phyloP scores from a whole-genome alignment of 2,329 filamentous ascomycete species.

The Balansia obtecta region DNA sequence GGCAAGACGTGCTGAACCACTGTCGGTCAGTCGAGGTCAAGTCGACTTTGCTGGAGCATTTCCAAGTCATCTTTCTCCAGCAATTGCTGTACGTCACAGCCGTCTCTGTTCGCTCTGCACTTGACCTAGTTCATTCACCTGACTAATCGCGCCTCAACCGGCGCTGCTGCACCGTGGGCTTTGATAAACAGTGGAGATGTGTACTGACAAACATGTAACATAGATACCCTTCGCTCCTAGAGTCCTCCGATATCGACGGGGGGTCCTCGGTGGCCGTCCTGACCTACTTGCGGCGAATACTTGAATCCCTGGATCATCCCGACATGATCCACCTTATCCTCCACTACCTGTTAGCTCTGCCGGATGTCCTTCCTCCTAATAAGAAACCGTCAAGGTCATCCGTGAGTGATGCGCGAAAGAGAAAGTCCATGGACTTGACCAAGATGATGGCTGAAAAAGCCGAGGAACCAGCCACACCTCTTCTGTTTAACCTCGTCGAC shows the following conservation, averaged over 20 bases:
- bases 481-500: conserved; percentile 88
- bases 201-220: neutral
- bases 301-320: conserved; percentile 83
- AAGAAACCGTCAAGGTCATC: conserved; percentile 32
- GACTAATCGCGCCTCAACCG: too few relatives aligned
- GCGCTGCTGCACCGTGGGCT: too few relatives aligned
- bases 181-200: neutral
- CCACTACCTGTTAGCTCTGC: conserved; percentile 78
- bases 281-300: conserved; percentile 80
- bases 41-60: conserved; percentile 87
- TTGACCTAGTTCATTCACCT: too few relatives aligned
- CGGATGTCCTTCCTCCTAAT: conserved; percentile 35
- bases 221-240: conserved; percentile 87
- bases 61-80: conserved; percentile 90
- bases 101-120: too few relatives aligned
- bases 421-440: conserved; percentile 80
- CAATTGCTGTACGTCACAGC: conserved; percentile 61
- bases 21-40: conserved; percentile 87
- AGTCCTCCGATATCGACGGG: conserved; percentile 94
- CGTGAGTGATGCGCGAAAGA: conserved; percentile 59
- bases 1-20: conserved; percentile 96
- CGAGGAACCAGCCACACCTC: conserved; percentile 62
- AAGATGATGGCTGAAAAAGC: conserved; percentile 65
- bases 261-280: conserved; percentile 93
- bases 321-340: conserved; percentile 92